phyloP scores from a whole-genome alignment of 2,329 filamentous ascomycete species.

The Neopestalotiopsis sp. region DNA sequence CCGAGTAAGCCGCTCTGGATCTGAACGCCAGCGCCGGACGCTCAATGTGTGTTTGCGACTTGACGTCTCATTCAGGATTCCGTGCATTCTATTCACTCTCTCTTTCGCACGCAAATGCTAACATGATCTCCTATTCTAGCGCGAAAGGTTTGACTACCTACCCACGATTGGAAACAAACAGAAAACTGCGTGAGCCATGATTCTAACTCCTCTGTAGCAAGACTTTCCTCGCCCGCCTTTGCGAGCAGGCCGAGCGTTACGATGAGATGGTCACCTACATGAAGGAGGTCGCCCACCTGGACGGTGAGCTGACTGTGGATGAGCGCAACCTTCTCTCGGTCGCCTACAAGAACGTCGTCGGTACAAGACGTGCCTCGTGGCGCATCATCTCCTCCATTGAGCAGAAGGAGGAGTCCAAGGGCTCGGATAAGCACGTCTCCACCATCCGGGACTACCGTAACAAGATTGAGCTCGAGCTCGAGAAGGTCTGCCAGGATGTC shows the following conservation, averaged over 20 bases:
- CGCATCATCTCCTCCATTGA: conserved; percentile 99
- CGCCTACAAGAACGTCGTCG: conserved; percentile 99
- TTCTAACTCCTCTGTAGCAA: conserved; percentile 66
- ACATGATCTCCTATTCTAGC: conserved; percentile 51
- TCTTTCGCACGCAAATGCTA: conserved; percentile 24
- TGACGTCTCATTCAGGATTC: conserved; percentile 22
- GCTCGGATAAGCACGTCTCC: conserved; percentile 89
- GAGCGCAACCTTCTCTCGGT: conserved; percentile 99
- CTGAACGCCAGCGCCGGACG: not conserved
- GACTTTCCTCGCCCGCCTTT: conserved; percentile 99
- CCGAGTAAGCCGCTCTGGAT: not conserved
- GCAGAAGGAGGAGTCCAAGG: conserved; percentile 99
- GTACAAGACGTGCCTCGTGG: conserved; percentile 97
- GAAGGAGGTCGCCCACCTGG: conserved; percentile 98
- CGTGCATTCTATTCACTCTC: conserved; percentile 29
- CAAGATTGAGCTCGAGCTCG: conserved; percentile 97
- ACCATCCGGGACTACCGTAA: conserved; percentile 97
- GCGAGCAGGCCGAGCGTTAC: conserved; percentile 99
- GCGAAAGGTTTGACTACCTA: conserved; percentile 66
- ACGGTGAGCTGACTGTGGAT: conserved; percentile 84
- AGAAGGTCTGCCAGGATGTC: conserved; percentile 98
- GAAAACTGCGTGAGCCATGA: conserved; percentile 9
- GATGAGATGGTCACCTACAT: conserved; percentile 99
- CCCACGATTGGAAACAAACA: conserved; percentile 23
- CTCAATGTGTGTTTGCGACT: not conserved